Percentiles rank a stretch among this genome's conserved stretches.
Conservation (phyloP, 1,139 yeast species). For the Nadsonia starkeyi-henricii region DNA sequence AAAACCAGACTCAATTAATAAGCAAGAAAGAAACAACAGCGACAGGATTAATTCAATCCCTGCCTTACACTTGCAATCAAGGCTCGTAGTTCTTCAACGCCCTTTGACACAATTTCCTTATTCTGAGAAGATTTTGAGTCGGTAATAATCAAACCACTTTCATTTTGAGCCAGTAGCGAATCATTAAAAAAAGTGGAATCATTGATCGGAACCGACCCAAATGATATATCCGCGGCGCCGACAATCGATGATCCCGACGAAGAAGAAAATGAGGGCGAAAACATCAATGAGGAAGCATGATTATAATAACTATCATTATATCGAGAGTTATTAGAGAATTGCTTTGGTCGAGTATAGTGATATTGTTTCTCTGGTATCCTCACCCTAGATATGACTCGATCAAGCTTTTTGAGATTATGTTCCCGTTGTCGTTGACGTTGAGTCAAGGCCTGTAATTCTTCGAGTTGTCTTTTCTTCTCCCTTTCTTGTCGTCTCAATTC, state of each 20-base stretch:
- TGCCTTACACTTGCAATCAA: slow-evolving; percentile 4
- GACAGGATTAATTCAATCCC: no score
- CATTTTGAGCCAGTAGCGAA: neutral
- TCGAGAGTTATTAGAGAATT: neutral
- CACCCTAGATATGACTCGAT: neutral
- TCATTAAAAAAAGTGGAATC: neutral
- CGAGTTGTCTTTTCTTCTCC: neutral
- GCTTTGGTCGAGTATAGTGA: neutral
- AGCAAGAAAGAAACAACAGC: no score
- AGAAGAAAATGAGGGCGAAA: neutral
- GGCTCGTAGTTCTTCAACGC: slow-evolving; percentile 7
- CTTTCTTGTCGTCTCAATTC: neutral
- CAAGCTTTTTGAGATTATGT: neutral
- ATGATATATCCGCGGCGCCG: slow-evolving; percentile 2
- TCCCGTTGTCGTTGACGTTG: neutral
- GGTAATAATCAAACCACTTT: neutral
- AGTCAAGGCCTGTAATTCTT: neutral
- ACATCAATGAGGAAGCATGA: neutral
- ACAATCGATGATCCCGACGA: neutral
- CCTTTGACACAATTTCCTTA: slow-evolving; percentile 3
- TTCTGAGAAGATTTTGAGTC: neutral
- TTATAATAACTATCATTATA: neutral
- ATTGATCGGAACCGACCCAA: neutral
- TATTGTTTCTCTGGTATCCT: neutral
- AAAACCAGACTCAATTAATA: no score